Evolutionary conservation across 495 filamentous ascomycete species (phyloP).

Genomic region (Podospora didyma): DNA sequence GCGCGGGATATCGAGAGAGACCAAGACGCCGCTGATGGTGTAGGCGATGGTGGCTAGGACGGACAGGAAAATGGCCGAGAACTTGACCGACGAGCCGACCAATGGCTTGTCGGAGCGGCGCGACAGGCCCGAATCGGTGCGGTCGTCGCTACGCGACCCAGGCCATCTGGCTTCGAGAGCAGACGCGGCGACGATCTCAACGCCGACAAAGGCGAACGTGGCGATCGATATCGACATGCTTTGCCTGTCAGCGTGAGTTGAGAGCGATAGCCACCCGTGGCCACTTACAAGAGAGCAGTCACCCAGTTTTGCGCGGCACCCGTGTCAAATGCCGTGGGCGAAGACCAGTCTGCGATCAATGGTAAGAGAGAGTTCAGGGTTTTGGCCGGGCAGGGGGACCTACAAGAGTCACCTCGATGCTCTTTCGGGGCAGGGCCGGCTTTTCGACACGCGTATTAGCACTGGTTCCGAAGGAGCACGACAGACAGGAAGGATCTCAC

Average conservation of each 20-base stretch:
- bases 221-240: conserved; percentile 39
- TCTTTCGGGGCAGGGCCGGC: not conserved
- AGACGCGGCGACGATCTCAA: conserved; percentile 40
- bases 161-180: conserved; percentile 36
- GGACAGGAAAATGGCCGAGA: conserved; percentile 28
- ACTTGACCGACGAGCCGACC: conserved; percentile 25
- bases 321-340: conserved; percentile 7
- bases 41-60: conserved; percentile 27
- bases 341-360: conserved; percentile 11
- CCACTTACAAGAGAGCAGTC: conserved; percentile 18
- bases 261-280: not conserved
- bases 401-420: not conserved
- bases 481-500: not conserved
- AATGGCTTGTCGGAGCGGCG: conserved; percentile 18
- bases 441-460: not conserved
- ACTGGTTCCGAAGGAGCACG: not conserved
- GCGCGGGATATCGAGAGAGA: conserved; percentile 11
- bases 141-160: conserved; percentile 21
- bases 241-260: not conserved
- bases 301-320: conserved; percentile 15
- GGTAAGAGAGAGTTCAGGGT: not conserved
- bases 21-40: conserved; percentile 19
- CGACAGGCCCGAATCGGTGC: conserved; percentile 25
- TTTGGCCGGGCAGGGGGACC: not conserved
- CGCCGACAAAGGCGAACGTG: conserved; percentile 41